A percentile compares a stretch with the other conserved stretches of the same genome.
Evolutionary conservation across 441 rosid species (phyloP).

Genomic region (Populus tomentosa): DNA sequence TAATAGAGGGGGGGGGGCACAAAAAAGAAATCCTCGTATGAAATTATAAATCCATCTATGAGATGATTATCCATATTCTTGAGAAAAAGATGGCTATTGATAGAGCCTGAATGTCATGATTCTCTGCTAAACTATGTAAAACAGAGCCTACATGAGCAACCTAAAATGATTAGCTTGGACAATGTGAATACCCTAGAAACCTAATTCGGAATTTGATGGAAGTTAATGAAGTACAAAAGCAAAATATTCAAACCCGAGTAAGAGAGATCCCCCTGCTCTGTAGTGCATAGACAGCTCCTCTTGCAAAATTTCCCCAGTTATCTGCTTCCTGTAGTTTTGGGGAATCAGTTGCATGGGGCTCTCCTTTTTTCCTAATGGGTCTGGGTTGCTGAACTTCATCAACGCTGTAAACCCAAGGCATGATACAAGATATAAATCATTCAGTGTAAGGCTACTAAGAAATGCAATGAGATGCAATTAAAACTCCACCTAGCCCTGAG

Average conservation of each 20-base stretch:
- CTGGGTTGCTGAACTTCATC: slow-evolving; percentile 62
- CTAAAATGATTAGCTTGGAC: not conserved
- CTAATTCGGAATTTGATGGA: not conserved
- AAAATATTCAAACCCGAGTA: slow-evolving; percentile 48
- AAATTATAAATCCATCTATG: not conserved
- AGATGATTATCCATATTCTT: not conserved
- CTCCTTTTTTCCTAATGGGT: slow-evolving; percentile 29
- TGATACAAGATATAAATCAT: not conserved
- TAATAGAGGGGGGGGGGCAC: too few species aligned
- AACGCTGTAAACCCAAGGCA: slow-evolving; percentile 41
- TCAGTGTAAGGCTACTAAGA: not conserved
- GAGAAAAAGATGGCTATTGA: not conserved
- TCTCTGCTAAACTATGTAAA: not conserved
- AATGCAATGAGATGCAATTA: not conserved
- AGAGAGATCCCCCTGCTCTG: slow-evolving; percentile 55
- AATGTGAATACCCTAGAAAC: not conserved
- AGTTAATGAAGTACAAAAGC: not conserved
- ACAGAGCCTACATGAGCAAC: not conserved
- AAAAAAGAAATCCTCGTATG: not conserved
- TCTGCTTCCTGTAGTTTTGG: slow-evolving; percentile 36
- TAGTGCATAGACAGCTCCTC: slow-evolving; percentile 86
- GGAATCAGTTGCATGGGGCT: slow-evolving; percentile 28
- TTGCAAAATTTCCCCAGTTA: slow-evolving; percentile 85
- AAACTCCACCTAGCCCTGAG: not conserved
- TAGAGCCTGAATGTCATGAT: not conserved